These are phyloP conservation scores for Xylaria scruposa DNA, from an alignment of 495 filamentous ascomycete genomes.

Conservation along the genomic window DNA sequence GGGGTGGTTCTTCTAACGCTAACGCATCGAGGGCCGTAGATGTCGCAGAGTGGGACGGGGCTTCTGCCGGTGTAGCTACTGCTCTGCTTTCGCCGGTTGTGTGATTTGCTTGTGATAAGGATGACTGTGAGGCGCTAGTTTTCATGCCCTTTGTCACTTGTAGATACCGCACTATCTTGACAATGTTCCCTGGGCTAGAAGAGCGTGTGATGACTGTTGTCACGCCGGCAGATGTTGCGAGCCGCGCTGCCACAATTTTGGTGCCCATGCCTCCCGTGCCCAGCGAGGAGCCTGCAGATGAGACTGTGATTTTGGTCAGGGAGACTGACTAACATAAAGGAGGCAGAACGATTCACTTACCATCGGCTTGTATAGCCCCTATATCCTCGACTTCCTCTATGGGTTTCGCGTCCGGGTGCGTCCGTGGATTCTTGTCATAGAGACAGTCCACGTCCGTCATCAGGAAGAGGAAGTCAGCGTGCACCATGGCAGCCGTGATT, in stretches of 20 bases:
- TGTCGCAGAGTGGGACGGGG: constrained; percentile 45
- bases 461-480: constrained; percentile 94
- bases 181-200: constrained; percentile 90
- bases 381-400: constrained; percentile 96
- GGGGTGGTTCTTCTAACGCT: constrained; percentile 54
- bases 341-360: constrained; percentile 39
- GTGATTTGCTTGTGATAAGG: constrained; percentile 7
- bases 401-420: constrained; percentile 79
- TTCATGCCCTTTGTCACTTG: constrained; percentile 60
- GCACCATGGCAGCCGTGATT: constrained; percentile 96
- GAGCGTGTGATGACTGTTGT: constrained; percentile 93
- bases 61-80: constrained; percentile 34
- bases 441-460: constrained; percentile 99
- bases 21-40: constrained; percentile 41
- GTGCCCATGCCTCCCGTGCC: constrained; percentile 99
- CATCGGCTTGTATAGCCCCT: constrained; percentile 79
- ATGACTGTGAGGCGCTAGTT: constrained; percentile 32
- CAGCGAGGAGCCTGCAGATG: constrained; percentile 82
- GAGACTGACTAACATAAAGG: not conserved
- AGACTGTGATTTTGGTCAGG: constrained; percentile 59
- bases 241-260: constrained; percentile 92
- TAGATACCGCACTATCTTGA: constrained; percentile 81
- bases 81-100: constrained; percentile 2
- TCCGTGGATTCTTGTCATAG: constrained; percentile 93
- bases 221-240: constrained; percentile 93